Base-by-base conservation (phyloP, 371 early-diverging fungal species). In the Lichtheimia corymbifera region DNA sequence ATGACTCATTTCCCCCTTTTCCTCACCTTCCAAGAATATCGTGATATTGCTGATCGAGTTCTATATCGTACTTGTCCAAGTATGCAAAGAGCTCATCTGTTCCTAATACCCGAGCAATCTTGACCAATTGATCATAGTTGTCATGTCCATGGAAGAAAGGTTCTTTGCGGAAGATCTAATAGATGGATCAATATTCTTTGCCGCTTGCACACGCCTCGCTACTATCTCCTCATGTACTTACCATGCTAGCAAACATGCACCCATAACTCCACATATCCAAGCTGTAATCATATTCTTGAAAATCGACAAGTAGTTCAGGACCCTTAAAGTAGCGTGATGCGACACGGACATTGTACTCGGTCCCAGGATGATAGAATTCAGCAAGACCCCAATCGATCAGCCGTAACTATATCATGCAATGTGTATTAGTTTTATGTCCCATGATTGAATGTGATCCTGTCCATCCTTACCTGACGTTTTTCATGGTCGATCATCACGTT, bases 311-410 rank as follows among this genome's bases (percentile, higher is more conserved):
- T 45, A 99, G 82, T 72, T 99, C 99, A 5, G 99, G 99, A 4
- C 98, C 98, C 79, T 99, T 99, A 76, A 97, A 99, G 83, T 96
- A 99, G 65, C 98, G 85, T 47, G 97, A 97, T 17, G 99, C 99
- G 5, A 99, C 99, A 51, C 99, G 88, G 30, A 99, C 99, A 68
- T 97, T 99, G 82, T 99, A 99, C 62, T 93, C 92, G 41, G 92
- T 94, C 42, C 93, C 93, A 27, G 99, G 97, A 65, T 98, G 97
- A 82, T 99, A 99, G 67, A 99, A 99, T 78, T 99, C 99, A 22
- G 99, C 99, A 53, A 99, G 83, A 40, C 99, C 99, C 99, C 99
- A 99, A 83, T 99, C 99, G 67, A 99, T 99, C 65, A 99, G 84
- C 44, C 97, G 91, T 44, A 97, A 74, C 90, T 93, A 71, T 22